Percentiles rank a stretch among this genome's conserved stretches.
Evolutionary conservation across 2,329 filamentous ascomycete species (phyloP).

Genomic region (Penicillium sp.): DNA sequence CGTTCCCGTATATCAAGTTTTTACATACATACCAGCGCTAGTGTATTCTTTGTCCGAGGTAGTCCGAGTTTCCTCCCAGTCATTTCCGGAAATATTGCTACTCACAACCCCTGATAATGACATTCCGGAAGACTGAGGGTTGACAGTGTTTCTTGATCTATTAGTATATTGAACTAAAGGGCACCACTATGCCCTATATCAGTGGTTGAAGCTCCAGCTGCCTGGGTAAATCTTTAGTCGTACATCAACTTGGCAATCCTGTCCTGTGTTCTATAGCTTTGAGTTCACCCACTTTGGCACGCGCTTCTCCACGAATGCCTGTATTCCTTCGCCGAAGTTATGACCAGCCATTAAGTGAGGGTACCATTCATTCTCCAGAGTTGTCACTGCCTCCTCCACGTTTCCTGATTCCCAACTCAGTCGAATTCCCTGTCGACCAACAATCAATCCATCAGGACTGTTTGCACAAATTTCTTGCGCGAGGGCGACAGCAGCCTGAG

Average conservation of each 20-base stretch:
- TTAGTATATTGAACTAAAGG: neutral
- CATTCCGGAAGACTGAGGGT: neutral
- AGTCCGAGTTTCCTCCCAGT: neutral
- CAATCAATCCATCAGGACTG: constrained; percentile 75
- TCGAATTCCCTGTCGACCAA: constrained; percentile 70
- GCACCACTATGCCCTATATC: neutral
- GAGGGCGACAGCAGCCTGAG: constrained; percentile 58
- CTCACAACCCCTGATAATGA: neutral
- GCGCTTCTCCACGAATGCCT: constrained; percentile 76
- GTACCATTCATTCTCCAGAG: constrained; percentile 65
- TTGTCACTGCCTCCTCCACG: constrained; percentile 66
- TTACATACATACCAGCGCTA: neutral
- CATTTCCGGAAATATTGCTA: neutral
- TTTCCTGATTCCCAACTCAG: constrained; percentile 72
- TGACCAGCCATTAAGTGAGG: constrained; percentile 65
- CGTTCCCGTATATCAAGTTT: neutral
- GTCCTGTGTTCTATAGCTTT: constrained; percentile 36
- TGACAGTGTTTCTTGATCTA: neutral
- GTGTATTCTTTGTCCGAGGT: neutral
- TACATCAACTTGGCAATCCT: neutral
- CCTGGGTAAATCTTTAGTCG: neutral
- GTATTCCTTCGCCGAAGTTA: constrained; percentile 75
- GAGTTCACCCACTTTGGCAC: constrained; percentile 63
- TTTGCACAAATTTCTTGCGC: constrained; percentile 67
- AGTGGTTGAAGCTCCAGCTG: neutral